Percentiles rank a stretch among this genome's conserved stretches.
phyloP scores from a whole-genome alignment of 768 basidiomycete species.

The Rhodotorula kratochvilovae region DNA sequence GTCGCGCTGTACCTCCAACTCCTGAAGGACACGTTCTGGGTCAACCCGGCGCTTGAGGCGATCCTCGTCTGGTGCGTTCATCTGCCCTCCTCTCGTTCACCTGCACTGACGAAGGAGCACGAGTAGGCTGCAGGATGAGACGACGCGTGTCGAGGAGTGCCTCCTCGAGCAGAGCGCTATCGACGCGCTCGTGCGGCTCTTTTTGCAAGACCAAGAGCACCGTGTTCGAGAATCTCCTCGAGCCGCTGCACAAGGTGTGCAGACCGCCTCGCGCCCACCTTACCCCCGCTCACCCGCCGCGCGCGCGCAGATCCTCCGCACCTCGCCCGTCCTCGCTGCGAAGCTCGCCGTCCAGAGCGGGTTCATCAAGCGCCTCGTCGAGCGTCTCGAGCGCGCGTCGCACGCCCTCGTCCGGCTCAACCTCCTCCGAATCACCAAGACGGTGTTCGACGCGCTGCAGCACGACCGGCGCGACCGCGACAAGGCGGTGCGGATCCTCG shows the following conservation, averaged over 20 bases:
- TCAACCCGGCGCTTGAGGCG: constrained; percentile 84
- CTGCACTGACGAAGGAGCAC: not conserved
- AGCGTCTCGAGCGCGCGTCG: constrained; percentile 60
- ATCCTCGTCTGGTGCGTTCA: constrained; percentile 73
- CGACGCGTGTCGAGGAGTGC: constrained; percentile 84
- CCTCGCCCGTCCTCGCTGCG: constrained; percentile 69
- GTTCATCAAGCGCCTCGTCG: constrained; percentile 83
- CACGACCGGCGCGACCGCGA: constrained; percentile 15
- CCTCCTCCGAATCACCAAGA: constrained; percentile 73
- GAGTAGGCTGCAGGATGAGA: constrained; percentile 86
- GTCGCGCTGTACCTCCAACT: constrained; percentile 71
- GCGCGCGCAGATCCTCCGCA: constrained; percentile 56
- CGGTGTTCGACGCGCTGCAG: constrained; percentile 63
- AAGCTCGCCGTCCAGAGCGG: constrained; percentile 69
- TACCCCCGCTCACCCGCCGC: not conserved
- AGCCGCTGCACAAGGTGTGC: constrained; percentile 75
- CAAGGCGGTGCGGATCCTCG: constrained; percentile 31
- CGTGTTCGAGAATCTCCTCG: constrained; percentile 78
- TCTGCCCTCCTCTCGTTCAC: not conserved
- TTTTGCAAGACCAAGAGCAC: constrained; percentile 65
- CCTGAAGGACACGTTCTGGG: constrained; percentile 81
- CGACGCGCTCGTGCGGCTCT: constrained; percentile 68
- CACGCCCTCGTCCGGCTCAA: constrained; percentile 89
- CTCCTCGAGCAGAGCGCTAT: constrained; percentile 64
- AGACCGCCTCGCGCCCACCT: too few species aligned